Percentiles rank a stretch among this genome's conserved stretches.
phyloP scores from a whole-genome alignment of 768 basidiomycete genomes.

The Suillus fuscotomentosus region DNA sequence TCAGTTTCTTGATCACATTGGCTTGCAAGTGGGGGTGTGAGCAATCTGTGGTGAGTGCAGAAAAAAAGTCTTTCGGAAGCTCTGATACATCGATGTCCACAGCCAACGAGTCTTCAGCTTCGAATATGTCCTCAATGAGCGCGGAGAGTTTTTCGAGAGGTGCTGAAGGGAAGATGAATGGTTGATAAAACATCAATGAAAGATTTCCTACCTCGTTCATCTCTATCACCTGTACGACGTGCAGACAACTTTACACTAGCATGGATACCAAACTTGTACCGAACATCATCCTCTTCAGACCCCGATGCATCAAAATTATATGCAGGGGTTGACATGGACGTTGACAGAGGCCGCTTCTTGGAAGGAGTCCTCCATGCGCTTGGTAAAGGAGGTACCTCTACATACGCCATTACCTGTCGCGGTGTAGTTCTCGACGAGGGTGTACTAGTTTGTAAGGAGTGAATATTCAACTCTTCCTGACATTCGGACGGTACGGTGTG shows the following conservation, averaged over 20 bases:
- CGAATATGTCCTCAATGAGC: slow-evolving; percentile 82
- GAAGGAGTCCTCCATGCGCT: slow-evolving; percentile 27
- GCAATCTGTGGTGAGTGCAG: slow-evolving; percentile 52
- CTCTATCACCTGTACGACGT: slow-evolving; percentile 69
- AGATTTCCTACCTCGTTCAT: slow-evolving; percentile 60
- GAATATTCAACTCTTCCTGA: background rate
- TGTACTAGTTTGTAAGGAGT: background rate
- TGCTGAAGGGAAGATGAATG: slow-evolving; percentile 31
- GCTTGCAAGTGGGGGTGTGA: slow-evolving; percentile 61
- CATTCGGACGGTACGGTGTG: slow-evolving; percentile 18
- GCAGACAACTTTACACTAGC: slow-evolving; percentile 48
- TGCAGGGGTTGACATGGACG: slow-evolving; percentile 47
- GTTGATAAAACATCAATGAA: slow-evolving; percentile 2
- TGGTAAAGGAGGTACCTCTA: slow-evolving; percentile 29
- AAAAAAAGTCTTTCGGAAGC: slow-evolving; percentile 65
- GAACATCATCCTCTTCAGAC: slow-evolving; percentile 39
- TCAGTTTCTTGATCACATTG: slow-evolving; percentile 61
- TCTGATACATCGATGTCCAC: slow-evolving; percentile 50
- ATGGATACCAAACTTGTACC: slow-evolving; percentile 22
- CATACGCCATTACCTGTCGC: slow-evolving; percentile 33
- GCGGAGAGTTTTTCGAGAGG: slow-evolving; percentile 76
- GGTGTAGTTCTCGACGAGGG: slow-evolving; percentile 27
- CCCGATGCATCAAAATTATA: slow-evolving; percentile 32
- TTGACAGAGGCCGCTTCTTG: slow-evolving; percentile 21
- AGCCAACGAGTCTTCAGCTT: slow-evolving; percentile 71